These are phyloP conservation scores for Eimeria brunetti DNA, from an alignment of 169 alveolate genomes.

Conservation along the genomic window DNA sequence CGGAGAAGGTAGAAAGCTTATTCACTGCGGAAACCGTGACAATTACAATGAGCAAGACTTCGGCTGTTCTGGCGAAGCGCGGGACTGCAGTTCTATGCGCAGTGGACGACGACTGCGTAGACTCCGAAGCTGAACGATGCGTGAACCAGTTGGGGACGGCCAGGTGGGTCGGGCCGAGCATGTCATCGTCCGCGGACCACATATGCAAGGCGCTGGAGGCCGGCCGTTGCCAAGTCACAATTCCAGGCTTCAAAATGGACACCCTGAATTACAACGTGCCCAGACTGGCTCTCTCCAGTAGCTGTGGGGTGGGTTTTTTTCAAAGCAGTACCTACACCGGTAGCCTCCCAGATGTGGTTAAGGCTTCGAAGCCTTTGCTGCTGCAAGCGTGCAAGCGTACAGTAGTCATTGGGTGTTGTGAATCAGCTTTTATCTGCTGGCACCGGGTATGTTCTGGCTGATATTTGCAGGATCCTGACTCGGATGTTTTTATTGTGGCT, in stretches of 20 bases:
- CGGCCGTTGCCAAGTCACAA: constrained; percentile 10
- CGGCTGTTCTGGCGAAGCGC: not conserved
- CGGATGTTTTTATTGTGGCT: not conserved
- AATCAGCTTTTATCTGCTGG: not conserved
- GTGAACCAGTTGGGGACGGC: constrained; percentile 33
- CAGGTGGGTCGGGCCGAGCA: constrained; percentile 37
- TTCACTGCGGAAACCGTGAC: constrained; percentile 11
- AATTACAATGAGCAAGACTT: not conserved
- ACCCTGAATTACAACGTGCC: constrained; percentile 35
- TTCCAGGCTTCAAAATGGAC: constrained; percentile 42
- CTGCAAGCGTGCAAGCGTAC: not conserved
- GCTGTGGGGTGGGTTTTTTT: constrained; percentile 28
- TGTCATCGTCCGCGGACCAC: not conserved
- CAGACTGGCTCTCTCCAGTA: constrained; percentile 33
- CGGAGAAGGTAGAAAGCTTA: not conserved
- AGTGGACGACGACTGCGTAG: constrained; percentile 19
- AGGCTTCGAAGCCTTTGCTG: not conserved
- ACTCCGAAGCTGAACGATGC: not conserved
- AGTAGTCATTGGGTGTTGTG: not conserved
- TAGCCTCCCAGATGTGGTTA: not conserved
- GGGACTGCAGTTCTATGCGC: constrained; percentile 30
- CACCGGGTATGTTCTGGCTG: not conserved
- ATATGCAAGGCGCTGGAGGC: constrained; percentile 6
- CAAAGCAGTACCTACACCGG: not conserved
- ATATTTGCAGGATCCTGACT: constrained; percentile 10